Evolutionary conservation across 306 rosid species (phyloP), one percentile per base, ranked within the genome.

Genomic region (Quercus dentata): DNA sequence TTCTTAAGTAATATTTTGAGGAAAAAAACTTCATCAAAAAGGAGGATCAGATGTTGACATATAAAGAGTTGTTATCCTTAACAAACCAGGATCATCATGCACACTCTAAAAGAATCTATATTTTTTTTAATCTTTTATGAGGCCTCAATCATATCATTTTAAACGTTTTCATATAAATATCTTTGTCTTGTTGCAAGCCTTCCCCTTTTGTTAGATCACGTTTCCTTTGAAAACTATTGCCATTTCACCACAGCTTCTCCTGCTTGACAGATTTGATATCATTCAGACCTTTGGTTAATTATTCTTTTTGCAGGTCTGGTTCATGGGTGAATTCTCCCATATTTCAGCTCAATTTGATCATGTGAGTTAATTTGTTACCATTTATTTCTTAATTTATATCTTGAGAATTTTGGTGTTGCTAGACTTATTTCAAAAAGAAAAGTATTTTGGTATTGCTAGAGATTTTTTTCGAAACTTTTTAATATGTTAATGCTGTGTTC

Each of bases 281-380:
- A 49, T 49, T 27, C 64, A 31, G 27, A 56, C 35, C 63, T 75
- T 80, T 71, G 67, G 27, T 49, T 73, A 79, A 76, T 41, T 65
- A 21, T 56, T 75, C 85, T 69, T 75, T 85, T 68, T 61, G 61
- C 91, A 91, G 95, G 89, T 89, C 64, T 91, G 95, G 95, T 89
- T 91, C 88, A 89, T 91, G 95, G 95, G 92, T 44, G 95, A 91
- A 81, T 91, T 88, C 83, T 82, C 92, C 68, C 91, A 91, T 71
- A 91, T 91, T 70, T 87, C 91, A 68, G 58, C 70, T 71, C 91
- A 91, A 71, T 89, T 91, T 49, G 95, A 91, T 80, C 84, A 28
- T 69, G 95, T 91, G 85, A 91, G 95, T 86, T 59, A 18, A 77
- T 49, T 77, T 62, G 49, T 25, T n/a, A 41, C 59, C 31, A 80